These are phyloP conservation scores for Penicillium ochrochloron DNA, from an alignment of 495 filamentous ascomycete species.

Conservation along the genomic window DNA sequence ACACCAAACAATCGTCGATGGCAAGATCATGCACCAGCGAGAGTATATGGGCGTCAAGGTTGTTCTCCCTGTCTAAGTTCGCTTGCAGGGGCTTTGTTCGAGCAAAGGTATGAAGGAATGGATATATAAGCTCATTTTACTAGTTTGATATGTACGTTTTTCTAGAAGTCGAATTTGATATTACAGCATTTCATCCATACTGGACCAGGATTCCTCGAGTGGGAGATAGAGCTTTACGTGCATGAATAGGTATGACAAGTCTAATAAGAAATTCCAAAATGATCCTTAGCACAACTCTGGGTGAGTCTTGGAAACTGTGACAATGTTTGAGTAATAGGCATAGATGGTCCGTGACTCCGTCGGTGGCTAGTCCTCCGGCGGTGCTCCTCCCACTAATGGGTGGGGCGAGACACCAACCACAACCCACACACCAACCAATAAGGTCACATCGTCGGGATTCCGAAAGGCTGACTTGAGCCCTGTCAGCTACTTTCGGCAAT, in stretches of 20 bases:
- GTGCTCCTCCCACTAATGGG: background rate
- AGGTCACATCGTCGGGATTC: background rate
- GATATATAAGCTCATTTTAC: too few relatives aligned
- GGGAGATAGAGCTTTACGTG: too few relatives aligned
- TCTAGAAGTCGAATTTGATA: too few relatives aligned
- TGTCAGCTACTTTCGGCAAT: background rate
- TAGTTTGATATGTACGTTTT: too few relatives aligned
- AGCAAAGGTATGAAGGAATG: background rate
- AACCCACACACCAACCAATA: background rate
- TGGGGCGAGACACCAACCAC: background rate
- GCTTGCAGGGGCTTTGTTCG: background rate
- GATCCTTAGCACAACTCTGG: background rate
- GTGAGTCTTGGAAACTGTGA: background rate
- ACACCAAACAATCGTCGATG: constrained; percentile 43
- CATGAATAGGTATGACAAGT: too few relatives aligned
- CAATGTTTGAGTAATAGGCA: too few relatives aligned
- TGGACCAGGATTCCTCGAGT: too few relatives aligned
- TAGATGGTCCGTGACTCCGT: too few relatives aligned
- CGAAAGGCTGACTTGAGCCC: background rate
- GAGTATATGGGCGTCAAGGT: constrained; percentile 52
- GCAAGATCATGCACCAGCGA: constrained; percentile 47
- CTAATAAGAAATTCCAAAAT: too few relatives aligned
- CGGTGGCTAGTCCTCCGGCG: background rate
- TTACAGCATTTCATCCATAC: too few relatives aligned
- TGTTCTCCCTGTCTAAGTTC: constrained; percentile 39